These are phyloP conservation scores for Exophiala sp. DNA, from an alignment of 2,329 filamentous ascomycete species.

Conservation along the genomic window DNA sequence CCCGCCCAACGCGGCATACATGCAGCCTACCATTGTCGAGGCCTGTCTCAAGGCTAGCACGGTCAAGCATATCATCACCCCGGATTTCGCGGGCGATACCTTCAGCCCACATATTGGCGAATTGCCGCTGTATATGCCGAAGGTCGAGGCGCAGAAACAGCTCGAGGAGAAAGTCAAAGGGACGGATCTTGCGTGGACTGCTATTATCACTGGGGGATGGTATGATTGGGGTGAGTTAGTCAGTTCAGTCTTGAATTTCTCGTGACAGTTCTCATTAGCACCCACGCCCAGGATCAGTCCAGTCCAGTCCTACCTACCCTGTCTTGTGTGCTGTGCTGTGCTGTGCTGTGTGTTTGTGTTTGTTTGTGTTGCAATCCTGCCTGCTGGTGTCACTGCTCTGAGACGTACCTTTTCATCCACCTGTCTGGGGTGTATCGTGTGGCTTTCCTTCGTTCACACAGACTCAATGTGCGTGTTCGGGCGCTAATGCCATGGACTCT, in stretches of 20 bases:
- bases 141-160: conserved; percentile 14
- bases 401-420: too few relatives aligned
- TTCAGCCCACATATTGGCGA: conserved; percentile 13
- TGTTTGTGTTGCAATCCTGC: too few relatives aligned
- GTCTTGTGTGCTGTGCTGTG: not conserved
- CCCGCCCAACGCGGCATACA: conserved; percentile 7
- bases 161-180: conserved; percentile 12
- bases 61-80: conserved; percentile 16
- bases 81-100: conserved; percentile 14
- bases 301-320: not conserved
- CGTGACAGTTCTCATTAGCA: too few relatives aligned
- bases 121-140: conserved; percentile 11
- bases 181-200: conserved; percentile 6
- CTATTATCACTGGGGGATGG: conserved; percentile 16
- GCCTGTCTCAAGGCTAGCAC: conserved; percentile 8
- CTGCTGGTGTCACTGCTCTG: too few relatives aligned
- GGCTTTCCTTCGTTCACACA: too few relatives aligned
- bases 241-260: not conserved
- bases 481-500: not conserved
- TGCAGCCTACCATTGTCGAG: conserved; percentile 8
- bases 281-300: too few relatives aligned
- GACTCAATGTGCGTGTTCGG: too few relatives aligned
- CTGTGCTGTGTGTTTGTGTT: too few relatives aligned
- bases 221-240: conserved; percentile 15
- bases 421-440: too few relatives aligned